Evolutionary conservation across 177 flowering plant species (phyloP).

Genomic region (Vitis hybrid): DNA sequence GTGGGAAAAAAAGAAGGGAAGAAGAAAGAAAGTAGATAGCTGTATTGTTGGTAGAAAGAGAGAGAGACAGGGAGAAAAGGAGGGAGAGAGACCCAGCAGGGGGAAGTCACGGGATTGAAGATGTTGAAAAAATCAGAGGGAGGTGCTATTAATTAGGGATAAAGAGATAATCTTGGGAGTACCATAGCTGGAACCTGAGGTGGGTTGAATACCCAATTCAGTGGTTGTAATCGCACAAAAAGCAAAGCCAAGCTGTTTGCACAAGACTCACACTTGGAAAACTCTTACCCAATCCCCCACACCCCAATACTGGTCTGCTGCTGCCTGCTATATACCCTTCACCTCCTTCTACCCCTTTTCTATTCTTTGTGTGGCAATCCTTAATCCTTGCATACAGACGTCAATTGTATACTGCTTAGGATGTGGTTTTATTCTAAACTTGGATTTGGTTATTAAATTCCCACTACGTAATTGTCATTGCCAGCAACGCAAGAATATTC

Average conservation of each 20-base stretch:
- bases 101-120: conserved; percentile 6
- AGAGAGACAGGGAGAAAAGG: conserved; percentile 9
- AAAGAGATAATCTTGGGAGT: conserved; percentile 4
- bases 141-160: conserved; percentile 25
- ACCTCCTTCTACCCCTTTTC: no score
- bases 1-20: neutral
- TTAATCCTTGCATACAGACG: no score
- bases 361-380: no score
- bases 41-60: conserved; percentile 2
- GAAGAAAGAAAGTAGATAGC: neutral
- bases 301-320: no score
- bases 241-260: no score
- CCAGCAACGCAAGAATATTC: conserved; percentile 2
- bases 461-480: neutral
- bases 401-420: no score
- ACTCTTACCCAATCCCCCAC: no score
- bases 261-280: no score
- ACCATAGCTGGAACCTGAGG: neutral
- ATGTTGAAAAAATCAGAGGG: conserved; percentile 10
- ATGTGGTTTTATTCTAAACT: no score
- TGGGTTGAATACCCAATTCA: no score
- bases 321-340: no score
- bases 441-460: no score
- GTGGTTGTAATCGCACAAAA: conserved; percentile 6
- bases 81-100: neutral